Percentiles rank a stretch among this genome's conserved stretches.
Conservation (phyloP, 352 stramenopile species). For the Globisporangium heterothallicum region DNA sequence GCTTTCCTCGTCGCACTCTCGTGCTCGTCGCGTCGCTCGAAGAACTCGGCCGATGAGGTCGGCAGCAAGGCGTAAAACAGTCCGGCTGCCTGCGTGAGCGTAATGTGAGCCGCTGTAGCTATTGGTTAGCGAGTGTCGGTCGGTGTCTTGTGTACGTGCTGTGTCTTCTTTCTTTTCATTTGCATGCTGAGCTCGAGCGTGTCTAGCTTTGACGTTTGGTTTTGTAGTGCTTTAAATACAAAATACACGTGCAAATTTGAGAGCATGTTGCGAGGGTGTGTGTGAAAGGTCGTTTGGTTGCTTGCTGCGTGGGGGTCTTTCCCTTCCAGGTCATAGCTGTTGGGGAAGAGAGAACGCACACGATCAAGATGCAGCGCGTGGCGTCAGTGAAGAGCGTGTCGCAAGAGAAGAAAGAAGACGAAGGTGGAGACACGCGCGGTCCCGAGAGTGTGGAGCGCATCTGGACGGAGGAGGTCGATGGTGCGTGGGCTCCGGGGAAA, state of each 20-base stretch:
- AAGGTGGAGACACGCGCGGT: slow-evolving; percentile 16
- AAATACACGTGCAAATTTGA: neutral
- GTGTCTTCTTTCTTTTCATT: neutral
- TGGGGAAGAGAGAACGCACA: too few relatives aligned
- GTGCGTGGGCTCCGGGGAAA: slow-evolving; percentile 58
- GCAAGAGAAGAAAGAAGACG: slow-evolving; percentile 17
- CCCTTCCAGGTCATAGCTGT: too few relatives aligned
- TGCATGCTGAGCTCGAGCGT: too few relatives aligned
- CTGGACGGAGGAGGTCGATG: slow-evolving; percentile 59
- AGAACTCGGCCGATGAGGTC: slow-evolving; percentile 7
- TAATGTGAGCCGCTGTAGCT: too few relatives aligned
- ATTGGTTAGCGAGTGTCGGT: neutral
- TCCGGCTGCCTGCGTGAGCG: too few relatives aligned
- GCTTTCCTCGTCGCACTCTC: slow-evolving; percentile 52
- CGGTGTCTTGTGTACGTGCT: neutral
- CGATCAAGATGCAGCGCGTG: slow-evolving; percentile 23
- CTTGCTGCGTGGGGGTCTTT: too few relatives aligned
- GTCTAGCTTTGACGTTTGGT: too few relatives aligned
- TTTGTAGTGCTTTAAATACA: too few relatives aligned
- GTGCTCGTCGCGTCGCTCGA: slow-evolving; percentile 50
- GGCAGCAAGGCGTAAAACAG: slow-evolving; percentile 1
- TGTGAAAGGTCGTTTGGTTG: too few relatives aligned
- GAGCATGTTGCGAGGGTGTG: too few relatives aligned
- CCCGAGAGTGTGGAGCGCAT: slow-evolving; percentile 48
- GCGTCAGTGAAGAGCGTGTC: slow-evolving; percentile 25